Conservation (phyloP, 768 basidiomycete genomes). For the Trametes cubensis region DNA sequence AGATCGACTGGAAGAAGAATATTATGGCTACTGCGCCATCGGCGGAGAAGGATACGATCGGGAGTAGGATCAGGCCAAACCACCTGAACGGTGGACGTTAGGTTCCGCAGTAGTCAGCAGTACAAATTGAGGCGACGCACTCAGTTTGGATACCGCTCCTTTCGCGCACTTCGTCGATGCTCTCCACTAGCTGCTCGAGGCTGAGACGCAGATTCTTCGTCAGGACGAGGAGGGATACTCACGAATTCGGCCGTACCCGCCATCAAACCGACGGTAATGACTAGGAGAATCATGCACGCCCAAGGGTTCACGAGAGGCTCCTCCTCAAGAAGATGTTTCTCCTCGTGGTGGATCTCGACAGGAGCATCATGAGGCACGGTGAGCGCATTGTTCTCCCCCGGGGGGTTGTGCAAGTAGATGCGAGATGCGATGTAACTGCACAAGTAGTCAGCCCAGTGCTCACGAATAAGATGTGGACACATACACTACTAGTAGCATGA, state of each 20-base stretch:
- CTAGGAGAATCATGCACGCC: conserved; percentile 57
- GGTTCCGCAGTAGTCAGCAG: background rate
- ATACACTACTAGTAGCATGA: conserved; percentile 64
- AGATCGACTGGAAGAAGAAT: conserved; percentile 53
- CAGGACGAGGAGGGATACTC: conserved; percentile 23
- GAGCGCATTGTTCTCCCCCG: conserved; percentile 56
- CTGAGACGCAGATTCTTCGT: background rate
- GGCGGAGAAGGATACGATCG: conserved; percentile 72
- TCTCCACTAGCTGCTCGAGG: conserved; percentile 57
- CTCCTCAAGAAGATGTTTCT: conserved; percentile 44
- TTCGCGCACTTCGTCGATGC: conserved; percentile 57
- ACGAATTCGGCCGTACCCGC: conserved; percentile 75
- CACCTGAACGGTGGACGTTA: conserved; percentile 43
- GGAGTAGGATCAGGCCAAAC: conserved; percentile 75
- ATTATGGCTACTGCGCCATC: conserved; percentile 64
- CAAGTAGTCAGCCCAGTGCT: background rate
- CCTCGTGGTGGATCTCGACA: conserved; percentile 30
- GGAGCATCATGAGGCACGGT: conserved; percentile 45
- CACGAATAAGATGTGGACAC: conserved; percentile 20
- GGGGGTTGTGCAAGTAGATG: conserved; percentile 71
- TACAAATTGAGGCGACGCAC: conserved; percentile 37
- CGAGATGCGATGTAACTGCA: conserved; percentile 66
- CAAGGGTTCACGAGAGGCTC: conserved; percentile 67
- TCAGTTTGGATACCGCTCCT: conserved; percentile 50
- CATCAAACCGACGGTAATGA: conserved; percentile 59